Evolutionary conservation across 2,329 filamentous ascomycete species (phyloP), one percentile per base, ranked within the genome.

Genomic region (Bertia moriformis): DNA sequence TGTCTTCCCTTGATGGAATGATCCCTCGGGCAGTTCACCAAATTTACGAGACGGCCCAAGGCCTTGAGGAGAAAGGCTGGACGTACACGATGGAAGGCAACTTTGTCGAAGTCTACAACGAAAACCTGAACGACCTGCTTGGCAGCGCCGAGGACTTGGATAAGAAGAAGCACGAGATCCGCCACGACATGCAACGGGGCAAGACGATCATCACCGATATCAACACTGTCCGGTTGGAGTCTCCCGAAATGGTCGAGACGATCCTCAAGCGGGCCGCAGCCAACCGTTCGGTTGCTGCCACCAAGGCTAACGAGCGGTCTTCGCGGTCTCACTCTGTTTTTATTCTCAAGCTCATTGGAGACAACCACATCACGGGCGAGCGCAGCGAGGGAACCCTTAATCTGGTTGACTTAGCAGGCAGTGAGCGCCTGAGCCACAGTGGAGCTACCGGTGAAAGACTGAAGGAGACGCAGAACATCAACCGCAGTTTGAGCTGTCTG

Each of bases 41-140:
- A 65, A 94, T 98, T 46, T 95, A 95, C 57, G 74, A 84, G 40
- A 91, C 86, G 33, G 84, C 93, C 39, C 80, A 78, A 44, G 72
- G 78, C 38, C 67, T 98, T 14, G 78, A 83, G 55, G 84, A 88
- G 48, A 93, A 95, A 55, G 91, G 88, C 18, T 98, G 91, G 91
- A 73, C 71, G 30, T 98, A 98, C 59, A 82, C 71, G 0, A 93
- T 98, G 76, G 84, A 93, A 54, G 91, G 91, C 4, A 88, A 80
- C 41, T 98, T 98, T 52, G 78, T 96, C 12, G 91, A 98, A 54
- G 91, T 98, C 4, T 98, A 98, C 71, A 96, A 98, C 45, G 91
- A 98, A 55, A 91, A 93, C 44, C 70, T 98, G 45, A 87, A 95
- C 54, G 91, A 98, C 55, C 62, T 98, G 13, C 71, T 98, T 10